These are phyloP conservation scores for Verticillium albo-atrum DNA, from an alignment of 2,329 filamentous ascomycete genomes.

Conservation along the genomic window DNA sequence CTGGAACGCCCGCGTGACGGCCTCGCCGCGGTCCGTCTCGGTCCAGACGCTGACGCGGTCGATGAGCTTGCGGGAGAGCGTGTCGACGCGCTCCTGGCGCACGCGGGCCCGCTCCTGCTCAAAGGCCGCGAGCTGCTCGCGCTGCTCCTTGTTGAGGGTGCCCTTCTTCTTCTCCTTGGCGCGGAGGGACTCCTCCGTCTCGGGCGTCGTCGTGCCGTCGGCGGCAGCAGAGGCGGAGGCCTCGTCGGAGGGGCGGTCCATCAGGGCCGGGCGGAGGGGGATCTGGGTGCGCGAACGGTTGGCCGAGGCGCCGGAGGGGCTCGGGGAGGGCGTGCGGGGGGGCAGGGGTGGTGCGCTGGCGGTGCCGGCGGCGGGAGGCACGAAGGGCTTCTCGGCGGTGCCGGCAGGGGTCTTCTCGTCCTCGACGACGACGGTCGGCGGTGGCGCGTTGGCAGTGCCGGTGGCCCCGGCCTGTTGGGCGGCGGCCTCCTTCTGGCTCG, in stretches of 20 bases:
- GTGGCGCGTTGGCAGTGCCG: conserved; percentile 20
- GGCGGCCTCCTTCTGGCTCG: conserved; percentile 43
- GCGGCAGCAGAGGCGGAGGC: conserved; percentile 51
- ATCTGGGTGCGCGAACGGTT: conserved; percentile 47
- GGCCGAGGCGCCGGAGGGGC: conserved; percentile 28
- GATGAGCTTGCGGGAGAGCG: conserved; percentile 75
- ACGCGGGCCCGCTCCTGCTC: conserved; percentile 80
- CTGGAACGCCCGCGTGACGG: conserved; percentile 85
- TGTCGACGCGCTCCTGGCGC: conserved; percentile 85
- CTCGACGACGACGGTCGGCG: conserved; percentile 35
- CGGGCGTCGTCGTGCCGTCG: conserved; percentile 60
- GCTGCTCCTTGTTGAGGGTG: conserved; percentile 83
- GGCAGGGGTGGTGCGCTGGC: conserved; percentile 18
- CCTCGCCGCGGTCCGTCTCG: conserved; percentile 83
- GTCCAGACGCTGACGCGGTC: conserved; percentile 94
- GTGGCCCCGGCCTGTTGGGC: conserved; percentile 23
- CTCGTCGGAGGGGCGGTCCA: conserved; percentile 75
- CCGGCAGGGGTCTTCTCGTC: conserved; percentile 25
- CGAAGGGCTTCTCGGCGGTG: conserved; percentile 10
- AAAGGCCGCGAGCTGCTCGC: conserved; percentile 83
- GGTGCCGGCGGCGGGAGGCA: conserved; percentile 8
- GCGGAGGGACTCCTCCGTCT: conserved; percentile 50
- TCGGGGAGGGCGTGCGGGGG: conserved; percentile 30
- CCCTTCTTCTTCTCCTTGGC: conserved; percentile 77
- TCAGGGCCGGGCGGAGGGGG: conserved; percentile 78